Conservation (phyloP, 2,329 filamentous ascomycete genomes). For the Neoascochyta sp. region DNA sequence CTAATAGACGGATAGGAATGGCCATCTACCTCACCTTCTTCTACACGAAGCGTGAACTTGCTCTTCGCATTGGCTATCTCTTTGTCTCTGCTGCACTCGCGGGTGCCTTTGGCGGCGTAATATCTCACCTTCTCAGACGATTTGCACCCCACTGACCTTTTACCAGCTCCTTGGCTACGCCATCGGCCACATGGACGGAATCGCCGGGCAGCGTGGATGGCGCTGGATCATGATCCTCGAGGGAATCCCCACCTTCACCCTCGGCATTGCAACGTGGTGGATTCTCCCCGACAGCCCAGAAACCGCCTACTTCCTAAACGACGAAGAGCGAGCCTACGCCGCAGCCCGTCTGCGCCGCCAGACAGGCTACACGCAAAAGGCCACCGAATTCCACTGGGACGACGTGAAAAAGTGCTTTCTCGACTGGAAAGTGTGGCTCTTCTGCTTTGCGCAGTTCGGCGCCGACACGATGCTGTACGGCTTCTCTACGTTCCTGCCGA, state of each 20-base stretch:
- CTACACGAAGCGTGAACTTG: slow-evolving; percentile 70
- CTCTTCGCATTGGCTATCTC: slow-evolving; percentile 67
- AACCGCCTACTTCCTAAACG: slow-evolving; percentile 58
- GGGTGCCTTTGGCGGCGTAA: slow-evolving; percentile 68
- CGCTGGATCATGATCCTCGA: slow-evolving; percentile 66
- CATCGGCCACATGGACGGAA: slow-evolving; percentile 69
- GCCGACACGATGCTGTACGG: slow-evolving; percentile 75
- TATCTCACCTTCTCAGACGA: too few species aligned
- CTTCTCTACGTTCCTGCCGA: slow-evolving; percentile 73
- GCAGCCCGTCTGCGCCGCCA: slow-evolving; percentile 49
- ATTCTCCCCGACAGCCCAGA: slow-evolving; percentile 64
- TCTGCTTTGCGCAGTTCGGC: slow-evolving; percentile 67
- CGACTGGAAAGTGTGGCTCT: slow-evolving; percentile 74
- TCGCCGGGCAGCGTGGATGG: slow-evolving; percentile 64
- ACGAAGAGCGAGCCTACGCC: slow-evolving; percentile 59
- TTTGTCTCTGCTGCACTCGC: slow-evolving; percentile 69
- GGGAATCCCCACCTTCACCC: slow-evolving; percentile 53
- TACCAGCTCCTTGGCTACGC: slow-evolving; percentile 70
- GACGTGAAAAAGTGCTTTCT: slow-evolving; percentile 65
- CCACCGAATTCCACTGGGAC: slow-evolving; percentile 54
- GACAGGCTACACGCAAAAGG: slow-evolving; percentile 46
- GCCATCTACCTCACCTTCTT: slow-evolving; percentile 70
- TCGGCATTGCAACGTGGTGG: slow-evolving; percentile 55
- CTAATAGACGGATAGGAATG: too few species aligned
- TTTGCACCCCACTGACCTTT: too few species aligned